A percentile compares a stretch with the other conserved stretches of the same genome.
phyloP scores from a whole-genome alignment of 768 basidiomycete genomes.

The Podaxis sp. region DNA sequence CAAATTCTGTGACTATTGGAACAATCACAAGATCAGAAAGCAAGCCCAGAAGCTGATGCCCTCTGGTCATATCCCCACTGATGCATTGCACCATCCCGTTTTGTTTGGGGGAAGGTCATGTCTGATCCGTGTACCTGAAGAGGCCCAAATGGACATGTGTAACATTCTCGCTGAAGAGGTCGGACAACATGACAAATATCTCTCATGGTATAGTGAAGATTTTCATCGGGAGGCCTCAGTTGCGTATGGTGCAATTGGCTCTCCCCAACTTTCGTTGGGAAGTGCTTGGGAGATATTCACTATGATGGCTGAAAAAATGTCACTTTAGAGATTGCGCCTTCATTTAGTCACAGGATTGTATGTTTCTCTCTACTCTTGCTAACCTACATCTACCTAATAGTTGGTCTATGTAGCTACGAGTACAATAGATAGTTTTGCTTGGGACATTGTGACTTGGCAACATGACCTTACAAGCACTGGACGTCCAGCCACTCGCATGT shows the following conservation, averaged over 20 bases:
- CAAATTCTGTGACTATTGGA: conserved; percentile 29
- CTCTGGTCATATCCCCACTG: conserved; percentile 28
- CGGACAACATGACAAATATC: conserved; percentile 12
- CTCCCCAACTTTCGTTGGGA: background rate
- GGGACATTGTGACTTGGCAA: too few relatives aligned
- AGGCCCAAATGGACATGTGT: conserved; percentile 11
- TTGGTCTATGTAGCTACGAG: too few relatives aligned
- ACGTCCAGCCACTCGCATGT: too few relatives aligned
- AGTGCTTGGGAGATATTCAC: conserved; percentile 7
- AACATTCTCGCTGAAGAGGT: conserved; percentile 19
- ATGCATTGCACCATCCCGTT: conserved; percentile 22
- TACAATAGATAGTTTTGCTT: too few relatives aligned
- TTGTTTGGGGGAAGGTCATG: conserved; percentile 18
- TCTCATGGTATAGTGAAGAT: conserved; percentile 13
- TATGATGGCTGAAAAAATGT: too few relatives aligned
- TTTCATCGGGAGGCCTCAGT: conserved; percentile 2
- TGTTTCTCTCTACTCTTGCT: too few relatives aligned
- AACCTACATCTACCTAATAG: too few relatives aligned
- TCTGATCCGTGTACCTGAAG: conserved; percentile 17
- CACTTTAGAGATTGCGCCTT: too few relatives aligned
- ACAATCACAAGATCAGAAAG: conserved; percentile 25
- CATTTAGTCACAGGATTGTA: too few relatives aligned
- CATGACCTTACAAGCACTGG: too few relatives aligned
- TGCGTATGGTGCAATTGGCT: background rate
- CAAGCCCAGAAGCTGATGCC: conserved; percentile 27